Evolutionary conservation across 2,329 filamentous ascomycete genomes (phyloP).

Genomic region (Chaetomium sp.): DNA sequence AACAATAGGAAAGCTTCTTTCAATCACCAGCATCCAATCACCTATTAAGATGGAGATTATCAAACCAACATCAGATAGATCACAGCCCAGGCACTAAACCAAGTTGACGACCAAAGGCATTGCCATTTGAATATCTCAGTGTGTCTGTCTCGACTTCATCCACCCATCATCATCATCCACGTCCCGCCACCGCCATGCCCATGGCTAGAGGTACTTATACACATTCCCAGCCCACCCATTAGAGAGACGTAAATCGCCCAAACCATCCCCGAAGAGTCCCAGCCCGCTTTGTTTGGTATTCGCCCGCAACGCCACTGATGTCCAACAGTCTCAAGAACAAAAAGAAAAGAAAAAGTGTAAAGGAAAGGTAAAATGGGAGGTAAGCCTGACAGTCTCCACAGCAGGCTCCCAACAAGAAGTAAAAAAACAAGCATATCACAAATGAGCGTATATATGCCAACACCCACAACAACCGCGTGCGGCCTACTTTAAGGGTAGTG

Average conservation of each 20-base stretch:
- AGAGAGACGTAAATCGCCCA: conserved; percentile 8
- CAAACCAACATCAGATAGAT: not conserved
- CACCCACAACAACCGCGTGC: not conserved
- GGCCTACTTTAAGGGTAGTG: conserved; percentile 23
- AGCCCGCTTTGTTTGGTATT: conserved; percentile 25
- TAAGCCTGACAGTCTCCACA: not conserved
- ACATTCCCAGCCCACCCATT: conserved; percentile 8
- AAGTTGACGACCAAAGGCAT: conserved; percentile 12
- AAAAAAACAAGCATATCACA: conserved; percentile 22
- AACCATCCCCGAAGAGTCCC: conserved; percentile 4
- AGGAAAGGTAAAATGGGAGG: not conserved
- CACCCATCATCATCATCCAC: conserved; percentile 11
- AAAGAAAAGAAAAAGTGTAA: not conserved
- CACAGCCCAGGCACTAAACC: not conserved
- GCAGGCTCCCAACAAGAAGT: not conserved
- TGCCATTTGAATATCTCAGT: conserved; percentile 8
- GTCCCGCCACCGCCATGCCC: too few species aligned
- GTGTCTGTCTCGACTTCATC: conserved; percentile 18
- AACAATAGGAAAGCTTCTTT: not conserved
- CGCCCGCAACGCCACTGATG: conserved; percentile 18
- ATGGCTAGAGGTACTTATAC: conserved; percentile 9
- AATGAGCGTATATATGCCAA: not conserved
- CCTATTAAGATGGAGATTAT: too few species aligned
- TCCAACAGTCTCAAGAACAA: conserved; percentile 7
- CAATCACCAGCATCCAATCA: not conserved